phyloP scores from a whole-genome alignment of 768 basidiomycete species.

The Sarcomyxa edulis region DNA sequence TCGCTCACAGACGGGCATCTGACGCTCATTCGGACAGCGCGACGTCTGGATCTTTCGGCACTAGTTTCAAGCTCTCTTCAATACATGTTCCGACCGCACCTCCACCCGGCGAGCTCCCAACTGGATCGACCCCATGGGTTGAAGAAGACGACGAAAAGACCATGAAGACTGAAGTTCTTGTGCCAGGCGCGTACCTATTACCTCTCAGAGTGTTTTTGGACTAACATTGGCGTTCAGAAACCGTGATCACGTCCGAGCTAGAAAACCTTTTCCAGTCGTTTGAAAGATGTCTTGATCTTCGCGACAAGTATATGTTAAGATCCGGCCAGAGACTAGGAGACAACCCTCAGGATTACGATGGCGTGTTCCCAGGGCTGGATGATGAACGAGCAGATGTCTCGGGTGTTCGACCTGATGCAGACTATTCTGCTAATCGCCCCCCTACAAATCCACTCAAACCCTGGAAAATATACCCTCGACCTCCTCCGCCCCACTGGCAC shows the following conservation, averaged over 20 bases:
- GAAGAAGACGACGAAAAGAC: constrained; percentile 25
- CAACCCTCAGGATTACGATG: constrained; percentile 90
- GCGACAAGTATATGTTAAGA: constrained; percentile 90
- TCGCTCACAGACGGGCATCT: constrained; percentile 60
- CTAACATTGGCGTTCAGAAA: constrained; percentile 12
- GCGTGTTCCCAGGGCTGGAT: constrained; percentile 63
- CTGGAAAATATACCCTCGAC: constrained; percentile 90
- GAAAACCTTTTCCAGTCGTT: constrained; percentile 62
- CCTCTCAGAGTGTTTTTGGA: constrained; percentile 2
- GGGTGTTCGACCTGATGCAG: constrained; percentile 61
- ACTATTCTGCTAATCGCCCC: constrained; percentile 21
- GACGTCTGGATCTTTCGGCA: constrained; percentile 29
- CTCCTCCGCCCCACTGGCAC: constrained; percentile 96
- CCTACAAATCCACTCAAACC: constrained; percentile 34
- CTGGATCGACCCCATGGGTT: constrained; percentile 12
- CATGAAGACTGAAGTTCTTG: constrained; percentile 12
- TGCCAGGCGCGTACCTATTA: constrained; percentile 9
- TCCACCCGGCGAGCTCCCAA: constrained; percentile 10
- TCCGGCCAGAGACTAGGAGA: constrained; percentile 93
- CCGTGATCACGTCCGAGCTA: constrained; percentile 10
- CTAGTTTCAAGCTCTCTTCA: constrained; percentile 32
- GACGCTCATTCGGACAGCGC: constrained; percentile 44
- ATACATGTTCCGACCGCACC: constrained; percentile 22
- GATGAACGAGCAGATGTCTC: constrained; percentile 57
- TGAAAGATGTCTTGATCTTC: constrained; percentile 80